Conservation (phyloP, 768 basidiomycete species). For the Lactifluus hygrophoroides region DNA sequence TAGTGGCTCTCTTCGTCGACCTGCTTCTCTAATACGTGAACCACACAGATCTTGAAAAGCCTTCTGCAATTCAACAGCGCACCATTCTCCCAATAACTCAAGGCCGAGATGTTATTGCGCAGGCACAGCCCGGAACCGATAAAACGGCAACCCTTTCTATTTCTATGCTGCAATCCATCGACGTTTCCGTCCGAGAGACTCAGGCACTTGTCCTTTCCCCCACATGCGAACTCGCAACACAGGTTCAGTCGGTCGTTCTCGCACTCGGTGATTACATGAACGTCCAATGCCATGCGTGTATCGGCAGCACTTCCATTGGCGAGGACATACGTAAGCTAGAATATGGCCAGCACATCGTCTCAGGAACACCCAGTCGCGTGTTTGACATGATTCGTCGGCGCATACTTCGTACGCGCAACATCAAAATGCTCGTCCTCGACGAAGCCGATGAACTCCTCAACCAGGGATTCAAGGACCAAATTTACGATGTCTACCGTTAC, state of each 20-base stretch:
- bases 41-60: conserved; percentile 81
- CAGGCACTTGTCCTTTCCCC: conserved; percentile 96
- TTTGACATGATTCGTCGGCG: conserved; percentile 98
- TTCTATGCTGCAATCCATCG: conserved; percentile 96
- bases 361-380: conserved; percentile 94
- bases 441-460: conserved; percentile 95
- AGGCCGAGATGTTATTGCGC: conserved; percentile 96
- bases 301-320: conserved; percentile 93
- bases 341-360: conserved; percentile 95
- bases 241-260: conserved; percentile 94
- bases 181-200: conserved; percentile 87
- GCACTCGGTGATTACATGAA: conserved; percentile 99
- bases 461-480: conserved; percentile 99
- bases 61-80: conserved; percentile 97
- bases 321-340: conserved; percentile 97
- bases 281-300: conserved; percentile 97
- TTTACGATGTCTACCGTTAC: conserved; percentile 97
- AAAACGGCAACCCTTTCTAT: conserved; percentile 99
- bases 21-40: not conserved
- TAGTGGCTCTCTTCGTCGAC: not conserved
- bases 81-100: conserved; percentile 94
- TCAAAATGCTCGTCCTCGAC: conserved; percentile 95
- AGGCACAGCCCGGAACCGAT: conserved; percentile 98
- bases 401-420: conserved; percentile 87
- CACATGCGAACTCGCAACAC: conserved; percentile 97